Base-by-base conservation (phyloP, 2,329 filamentous ascomycete genomes). In the Clonostachys byssicola region DNA sequence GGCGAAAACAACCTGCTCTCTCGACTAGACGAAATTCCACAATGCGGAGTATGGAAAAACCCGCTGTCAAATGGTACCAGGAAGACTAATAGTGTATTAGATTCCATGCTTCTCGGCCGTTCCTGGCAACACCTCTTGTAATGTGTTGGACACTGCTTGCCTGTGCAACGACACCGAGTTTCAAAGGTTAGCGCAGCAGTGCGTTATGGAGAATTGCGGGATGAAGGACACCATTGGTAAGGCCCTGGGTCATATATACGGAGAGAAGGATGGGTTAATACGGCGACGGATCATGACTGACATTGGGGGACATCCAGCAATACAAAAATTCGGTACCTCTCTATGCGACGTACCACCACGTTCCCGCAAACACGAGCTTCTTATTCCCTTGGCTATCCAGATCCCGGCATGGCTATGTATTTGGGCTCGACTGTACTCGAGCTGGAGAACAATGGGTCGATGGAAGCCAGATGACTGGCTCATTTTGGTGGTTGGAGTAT, bases 401-500 rank as follows among this genome's bases (percentile, higher is more conserved):
- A 48, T 62, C 2, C 55, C 64, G 34, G 68, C 67, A 0, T 54
- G 65, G 18, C 5, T 65, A 2, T 61, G 56, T 35, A 59, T 70
- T 5, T 56, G 62, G 34, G 43, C 71, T n/a, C 60, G 70, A n/a
- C 46, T 73, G 5, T 70, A 61, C 42, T 60, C 60, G 14, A 56
- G 68, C 12, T 66, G 64, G 63, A 56, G 49, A 35, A 62, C 59
- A 6, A 50, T 57, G 6, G 52, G 57, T 7, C 49, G 56, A 6
- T 60, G 65, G 18, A 64, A 62, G 23, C n/a, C 61, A 5, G 70
- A 73, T 43, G 71, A 73, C 50, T 70, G 66, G 51, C 53, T 71
- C 16, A 64, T 71, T 56, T 51, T 66, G 5, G 51, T 56, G 5
- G n/a, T 10, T 10, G 1, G 63, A 59, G 46, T 30, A 30, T 30